Conservation (phyloP, 2,329 filamentous ascomycete species). For the Raffaelea deltoideospora region DNA sequence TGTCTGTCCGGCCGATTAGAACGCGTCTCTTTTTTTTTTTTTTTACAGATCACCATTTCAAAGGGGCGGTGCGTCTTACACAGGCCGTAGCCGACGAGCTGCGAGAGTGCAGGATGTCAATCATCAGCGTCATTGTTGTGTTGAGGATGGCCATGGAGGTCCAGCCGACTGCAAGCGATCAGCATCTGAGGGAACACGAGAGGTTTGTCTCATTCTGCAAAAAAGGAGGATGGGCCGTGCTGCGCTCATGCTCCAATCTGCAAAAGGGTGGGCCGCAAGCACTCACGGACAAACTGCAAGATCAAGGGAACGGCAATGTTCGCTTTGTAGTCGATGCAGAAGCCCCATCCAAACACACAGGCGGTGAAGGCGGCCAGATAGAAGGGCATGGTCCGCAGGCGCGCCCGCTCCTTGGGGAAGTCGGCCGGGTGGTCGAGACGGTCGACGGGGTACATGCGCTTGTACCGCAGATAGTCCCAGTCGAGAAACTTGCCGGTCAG, state of each 20-base stretch:
- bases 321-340: slow-evolving; percentile 11
- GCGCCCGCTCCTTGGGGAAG: slow-evolving; percentile 15
- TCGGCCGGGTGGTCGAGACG: neutral
- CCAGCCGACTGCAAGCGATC: slow-evolving; percentile 11
- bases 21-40: no score
- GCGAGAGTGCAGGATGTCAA: slow-evolving; percentile 15
- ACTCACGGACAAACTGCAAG: slow-evolving; percentile 10
- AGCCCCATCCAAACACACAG: slow-evolving; percentile 15
- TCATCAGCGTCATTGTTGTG: slow-evolving; percentile 17
- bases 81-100: slow-evolving; percentile 16
- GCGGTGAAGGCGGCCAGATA: slow-evolving; percentile 12
- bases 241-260: no score
- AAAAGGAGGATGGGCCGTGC: no score
- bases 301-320: slow-evolving; percentile 13
- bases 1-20: no score
- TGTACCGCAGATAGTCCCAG: slow-evolving; percentile 14
- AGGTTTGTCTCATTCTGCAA: no score
- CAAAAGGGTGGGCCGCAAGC: no score
- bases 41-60: neutral
- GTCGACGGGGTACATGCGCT: slow-evolving; percentile 2
- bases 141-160: slow-evolving; percentile 17
- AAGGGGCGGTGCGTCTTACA: neutral
- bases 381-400: slow-evolving; percentile 13
- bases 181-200: neutral
- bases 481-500: slow-evolving; percentile 16